Base-by-base conservation (phyloP, 2,329 filamentous ascomycete genomes). In the Trichophaea hybrida region DNA sequence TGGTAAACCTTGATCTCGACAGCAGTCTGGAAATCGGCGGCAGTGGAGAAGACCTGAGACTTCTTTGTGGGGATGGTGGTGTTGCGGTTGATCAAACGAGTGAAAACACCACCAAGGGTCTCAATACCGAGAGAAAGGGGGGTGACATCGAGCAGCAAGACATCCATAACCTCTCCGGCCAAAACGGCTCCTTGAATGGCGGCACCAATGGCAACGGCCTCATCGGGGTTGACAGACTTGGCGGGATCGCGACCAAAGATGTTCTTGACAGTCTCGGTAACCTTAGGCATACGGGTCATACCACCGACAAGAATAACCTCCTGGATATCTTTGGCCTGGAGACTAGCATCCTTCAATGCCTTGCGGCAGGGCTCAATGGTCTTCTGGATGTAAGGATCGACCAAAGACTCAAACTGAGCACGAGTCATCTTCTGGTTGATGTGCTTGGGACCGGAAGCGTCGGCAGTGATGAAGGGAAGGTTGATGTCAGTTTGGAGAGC, bases 1-100 rank as follows among this genome's bases (percentile, higher is more conserved):
- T 97, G 90, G 86, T 84, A 97, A 66, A 97, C 91, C 86, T 97
- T 96, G 80, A 97, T 97, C 80, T 96, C 90, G 72, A 97, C 91
- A 69, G 90, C 91, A 65, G 88, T 94, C 80, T 97, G 91, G 86
- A 94, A 95, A 74, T 97, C 91, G 68, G 91, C 90, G 58, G 90
- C 90, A 55, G 91, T 97, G 59, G 90, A 96, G 83, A 97, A 97
- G 72, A 90, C 32, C 78, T 96, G 89, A 10, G 90, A 96, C 80
- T 97, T 97, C 85, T 96, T 96, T 77, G 91, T 97, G 60, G 91
- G 91, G 72, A 97, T 97, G 67, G 91, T 96, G 72, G 91, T 97
- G 82, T 97, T 97, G 70, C 91, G 88, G 84, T 94, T 95, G 80
- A 97, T 97, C 75, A 97, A 76, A 72, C 89, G 88, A 66, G 91